Evolutionary conservation across 441 rosid species (phyloP).

Genomic region (Arabidopsis hybrid): DNA sequence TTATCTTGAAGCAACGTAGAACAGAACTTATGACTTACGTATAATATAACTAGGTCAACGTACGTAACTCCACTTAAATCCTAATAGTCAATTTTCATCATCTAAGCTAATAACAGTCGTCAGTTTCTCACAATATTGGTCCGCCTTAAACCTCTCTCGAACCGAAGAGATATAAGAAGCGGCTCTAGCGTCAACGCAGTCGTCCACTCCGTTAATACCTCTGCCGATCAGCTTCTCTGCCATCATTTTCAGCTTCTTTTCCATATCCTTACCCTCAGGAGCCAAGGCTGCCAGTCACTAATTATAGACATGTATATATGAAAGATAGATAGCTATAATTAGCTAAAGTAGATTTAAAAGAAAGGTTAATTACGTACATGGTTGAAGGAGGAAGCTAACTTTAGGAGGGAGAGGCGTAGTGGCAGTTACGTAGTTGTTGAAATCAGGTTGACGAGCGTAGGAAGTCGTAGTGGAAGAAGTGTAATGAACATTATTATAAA

Average conservation of each 20-base stretch:
- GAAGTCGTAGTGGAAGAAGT: slow-evolving; percentile 39
- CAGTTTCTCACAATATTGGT: slow-evolving; percentile 31
- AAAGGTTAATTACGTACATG: slow-evolving; percentile 27
- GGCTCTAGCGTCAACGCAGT: slow-evolving; percentile 46
- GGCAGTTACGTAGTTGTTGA: slow-evolving; percentile 23
- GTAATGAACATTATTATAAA: slow-evolving; percentile 38
- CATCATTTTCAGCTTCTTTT: slow-evolving; percentile 31
- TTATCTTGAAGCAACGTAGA: slow-evolving; percentile 3
- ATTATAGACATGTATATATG: neutral
- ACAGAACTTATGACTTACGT: neutral
- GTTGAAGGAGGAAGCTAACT: slow-evolving; percentile 34
- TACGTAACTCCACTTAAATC: neutral
- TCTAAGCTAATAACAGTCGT: slow-evolving; percentile 42
- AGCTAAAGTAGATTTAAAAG: neutral
- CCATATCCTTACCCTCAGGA: slow-evolving; percentile 22
- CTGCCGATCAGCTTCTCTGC: slow-evolving; percentile 33
- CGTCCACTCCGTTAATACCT: slow-evolving; percentile 32
- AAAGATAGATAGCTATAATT: neutral
- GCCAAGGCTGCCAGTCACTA: slow-evolving; percentile 32
- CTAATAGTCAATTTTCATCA: slow-evolving; percentile 27
- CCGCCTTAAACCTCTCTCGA: slow-evolving; percentile 42
- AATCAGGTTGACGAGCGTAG: slow-evolving; percentile 36
- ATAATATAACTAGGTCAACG: no score
- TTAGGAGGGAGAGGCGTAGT: slow-evolving; percentile 41
- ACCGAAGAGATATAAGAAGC: slow-evolving; percentile 45